These are phyloP conservation scores for Stachybotrys chartarum DNA, from an alignment of 2,329 filamentous ascomycete species.

Conservation along the genomic window DNA sequence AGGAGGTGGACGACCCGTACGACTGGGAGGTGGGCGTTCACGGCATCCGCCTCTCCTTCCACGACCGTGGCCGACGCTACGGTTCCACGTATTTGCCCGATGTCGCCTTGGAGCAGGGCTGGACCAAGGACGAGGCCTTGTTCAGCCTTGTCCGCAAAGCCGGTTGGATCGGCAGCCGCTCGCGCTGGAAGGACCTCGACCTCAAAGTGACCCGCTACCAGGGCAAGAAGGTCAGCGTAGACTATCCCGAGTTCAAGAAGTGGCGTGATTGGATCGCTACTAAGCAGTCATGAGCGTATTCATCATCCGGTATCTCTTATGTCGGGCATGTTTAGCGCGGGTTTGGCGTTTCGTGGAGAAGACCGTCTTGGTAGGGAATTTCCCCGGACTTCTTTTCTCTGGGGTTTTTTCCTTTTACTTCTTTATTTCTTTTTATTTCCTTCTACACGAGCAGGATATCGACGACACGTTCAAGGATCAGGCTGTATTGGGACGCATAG, in stretches of 20 bases:
- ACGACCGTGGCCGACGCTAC: slow-evolving; percentile 63
- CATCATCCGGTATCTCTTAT: neutral
- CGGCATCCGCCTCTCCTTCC: slow-evolving; percentile 80
- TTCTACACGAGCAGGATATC: too few relatives aligned
- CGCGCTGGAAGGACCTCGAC: slow-evolving; percentile 72
- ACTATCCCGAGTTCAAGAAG: slow-evolving; percentile 66
- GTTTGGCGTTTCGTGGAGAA: too few relatives aligned
- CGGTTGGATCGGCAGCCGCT: slow-evolving; percentile 77
- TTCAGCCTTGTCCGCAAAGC: slow-evolving; percentile 90
- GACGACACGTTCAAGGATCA: too few relatives aligned
- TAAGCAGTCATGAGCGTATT: slow-evolving; percentile 11
- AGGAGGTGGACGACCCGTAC: slow-evolving; percentile 62
- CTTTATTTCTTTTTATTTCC: too few relatives aligned
- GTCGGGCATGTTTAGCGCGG: too few relatives aligned
- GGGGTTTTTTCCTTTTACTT: too few relatives aligned
- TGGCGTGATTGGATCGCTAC: slow-evolving; percentile 67
- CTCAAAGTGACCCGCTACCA: slow-evolving; percentile 79
- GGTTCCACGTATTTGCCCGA: slow-evolving; percentile 90
- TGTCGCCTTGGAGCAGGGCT: slow-evolving; percentile 86
- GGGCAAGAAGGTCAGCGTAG: slow-evolving; percentile 67
- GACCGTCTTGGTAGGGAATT: too few relatives aligned
- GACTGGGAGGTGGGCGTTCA: slow-evolving; percentile 87
- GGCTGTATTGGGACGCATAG: too few relatives aligned
- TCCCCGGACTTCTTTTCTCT: too few relatives aligned
- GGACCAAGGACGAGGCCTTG: slow-evolving; percentile 88